Evolutionary conservation across 441 rosid genomes (phyloP), one percentile per base, ranked within the genome.

Genomic region (Lepidium campestre): DNA sequence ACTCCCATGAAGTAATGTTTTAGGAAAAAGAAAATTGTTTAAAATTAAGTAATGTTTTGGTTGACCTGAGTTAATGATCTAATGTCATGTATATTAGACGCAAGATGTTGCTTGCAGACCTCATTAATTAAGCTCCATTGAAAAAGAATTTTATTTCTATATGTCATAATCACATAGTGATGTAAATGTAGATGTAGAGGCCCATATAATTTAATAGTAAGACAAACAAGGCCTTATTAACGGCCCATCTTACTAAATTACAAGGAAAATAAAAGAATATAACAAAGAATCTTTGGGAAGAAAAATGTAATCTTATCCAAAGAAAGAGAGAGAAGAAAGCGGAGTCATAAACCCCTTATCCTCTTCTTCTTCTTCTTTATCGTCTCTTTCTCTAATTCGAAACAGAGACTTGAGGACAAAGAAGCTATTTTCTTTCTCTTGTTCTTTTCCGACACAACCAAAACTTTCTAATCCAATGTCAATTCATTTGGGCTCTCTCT

Each of bases 261-360:
- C 10, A n/a, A n/a, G n/a, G n/a, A n/a, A n/a, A n/a, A n/a, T n/a
- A 47, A 3, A 40, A 20, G 13, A 34, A 4, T 1, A 53, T 2
- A 20, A 3, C n/a, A 11, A 54, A 56, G 1, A 68, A 54, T 37
- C 4, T 1, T 25, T 25, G 29, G 29, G 42, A 48, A 32, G 55
- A 15, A 59, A 47, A 11, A 20, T 60, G 63, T 1, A 14, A 70
- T 74, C 93, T 85, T 83, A 87, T 85, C 93, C 82, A 31, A 67
- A 70, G 65, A 57, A 18, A n/a, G 52, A 46, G 6, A 7, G 56
- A 53, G 58, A 17, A 12, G 13, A 5, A 48, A 49, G 17, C 5
- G 77, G 75, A 80, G 82, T 77, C 70, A 65, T 53, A 59, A 48
- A 62, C 36, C 68, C 23, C 67, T 59, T 65, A 47, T 47, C 65